phyloP scores from a whole-genome alignment of 2,329 filamentous ascomycete species.

The Claviceps pazoutovae region DNA sequence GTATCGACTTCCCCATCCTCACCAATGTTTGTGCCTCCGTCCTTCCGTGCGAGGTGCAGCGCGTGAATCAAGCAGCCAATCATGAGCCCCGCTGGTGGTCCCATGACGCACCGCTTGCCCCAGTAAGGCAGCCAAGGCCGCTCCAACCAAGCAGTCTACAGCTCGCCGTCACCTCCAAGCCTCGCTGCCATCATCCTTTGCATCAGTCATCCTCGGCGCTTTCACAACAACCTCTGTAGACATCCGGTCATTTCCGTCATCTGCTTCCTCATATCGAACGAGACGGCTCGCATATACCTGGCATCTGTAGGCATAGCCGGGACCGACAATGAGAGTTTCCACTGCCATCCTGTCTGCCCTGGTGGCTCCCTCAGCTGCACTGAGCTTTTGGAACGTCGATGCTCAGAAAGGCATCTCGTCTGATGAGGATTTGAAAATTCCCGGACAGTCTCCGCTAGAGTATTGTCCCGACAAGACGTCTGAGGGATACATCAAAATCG shows the following conservation, averaged over 20 bases:
- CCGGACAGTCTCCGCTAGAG: constrained; percentile 72
- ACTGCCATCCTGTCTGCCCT: constrained; percentile 32
- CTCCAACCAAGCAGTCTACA: no score
- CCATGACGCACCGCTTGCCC: constrained; percentile 21
- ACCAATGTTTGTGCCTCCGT: background rate
- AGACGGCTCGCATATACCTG: background rate
- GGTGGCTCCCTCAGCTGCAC: constrained; percentile 29
- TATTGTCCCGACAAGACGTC: constrained; percentile 40
- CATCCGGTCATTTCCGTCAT: background rate
- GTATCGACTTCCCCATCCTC: background rate
- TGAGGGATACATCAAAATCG: no score
- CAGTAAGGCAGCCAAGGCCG: background rate
- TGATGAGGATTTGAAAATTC: constrained; percentile 48
- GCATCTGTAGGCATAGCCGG: background rate
- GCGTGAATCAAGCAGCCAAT: background rate
- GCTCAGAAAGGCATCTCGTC: constrained; percentile 23
- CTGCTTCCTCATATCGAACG: background rate
- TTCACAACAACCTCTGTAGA: background rate
- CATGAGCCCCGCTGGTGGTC: constrained; percentile 9
- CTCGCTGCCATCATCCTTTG: constrained; percentile 2
- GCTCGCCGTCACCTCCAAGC: background rate
- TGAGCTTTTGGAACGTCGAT: constrained; percentile 26
- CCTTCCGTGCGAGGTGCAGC: background rate
- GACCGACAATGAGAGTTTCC: constrained; percentile 20
- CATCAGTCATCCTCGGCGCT: background rate